Evolutionary conservation across 2,329 filamentous ascomycete genomes (phyloP), one percentile per base, ranked within the genome.

Genomic region (Verticillium tricorpus): DNA sequence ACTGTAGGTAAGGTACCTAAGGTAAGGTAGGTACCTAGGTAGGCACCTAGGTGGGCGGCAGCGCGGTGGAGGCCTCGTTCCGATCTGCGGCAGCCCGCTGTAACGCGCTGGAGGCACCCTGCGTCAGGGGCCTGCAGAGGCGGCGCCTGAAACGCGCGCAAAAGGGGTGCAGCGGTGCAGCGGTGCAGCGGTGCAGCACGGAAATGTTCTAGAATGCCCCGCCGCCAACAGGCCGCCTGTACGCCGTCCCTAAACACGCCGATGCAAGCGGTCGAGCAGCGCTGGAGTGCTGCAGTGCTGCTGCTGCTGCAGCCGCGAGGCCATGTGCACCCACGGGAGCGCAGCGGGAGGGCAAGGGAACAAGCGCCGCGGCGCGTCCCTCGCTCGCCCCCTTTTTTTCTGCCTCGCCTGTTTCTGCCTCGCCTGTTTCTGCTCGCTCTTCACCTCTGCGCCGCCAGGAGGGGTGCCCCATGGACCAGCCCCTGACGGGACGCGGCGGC

Each of bases 341-440:
- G 12, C n/a, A 37, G 40, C 19, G 39, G 37, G 52, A n/a, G 40
- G 22, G 40, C n/a, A 37, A 58, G 37, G 39, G 37, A 58, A 28
- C 31, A 34, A n/a, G 57, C 56, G 56, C 39, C n/a, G 39, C 57
- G 57, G 57, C 57, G 57, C 57, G 57, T 45, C 35, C 57, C 57
- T 50, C 40, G 40, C 57, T 25, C 25, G 25, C 31, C 55, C 55
- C 55, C n/a, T 35, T 28, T 35, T 28, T 34, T 45, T 15, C 28
- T 57, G 35, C 9, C 40, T 25, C 40, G 9, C 9, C 40, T 50
- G 40, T 50, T 15, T n/a, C 39, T 17, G 25, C 25, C 25, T 45
- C 39, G n/a, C 39, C 6, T 17, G 1, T 8, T 45, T 15, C 8
- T n/a, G n/a, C n/a, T 8, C 39, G 4, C 2, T 19, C n/a, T 45